Conservation (phyloP, 768 basidiomycete species). For the Harrya chromipes region DNA sequence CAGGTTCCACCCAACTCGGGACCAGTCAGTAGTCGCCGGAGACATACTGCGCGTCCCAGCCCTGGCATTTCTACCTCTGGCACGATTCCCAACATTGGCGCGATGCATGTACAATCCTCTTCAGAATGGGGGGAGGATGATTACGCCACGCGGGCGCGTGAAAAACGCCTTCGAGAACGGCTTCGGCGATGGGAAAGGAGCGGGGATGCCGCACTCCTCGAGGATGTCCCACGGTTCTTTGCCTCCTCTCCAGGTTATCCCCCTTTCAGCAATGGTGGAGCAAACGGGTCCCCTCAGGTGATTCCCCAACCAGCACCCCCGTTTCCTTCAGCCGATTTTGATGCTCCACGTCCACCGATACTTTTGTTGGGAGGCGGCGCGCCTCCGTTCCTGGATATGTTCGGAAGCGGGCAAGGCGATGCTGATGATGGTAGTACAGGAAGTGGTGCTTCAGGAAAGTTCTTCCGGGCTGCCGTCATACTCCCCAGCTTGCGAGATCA, state of each 20-base stretch:
- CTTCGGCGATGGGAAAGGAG: constrained; percentile 73
- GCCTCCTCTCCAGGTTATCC: constrained; percentile 21
- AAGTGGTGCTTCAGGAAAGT: constrained; percentile 28
- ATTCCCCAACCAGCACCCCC: constrained; percentile 27
- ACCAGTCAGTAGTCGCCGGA: constrained; percentile 1
- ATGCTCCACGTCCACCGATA: constrained; percentile 23
- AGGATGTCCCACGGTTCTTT: constrained; percentile 60
- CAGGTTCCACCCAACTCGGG: constrained; percentile 9
- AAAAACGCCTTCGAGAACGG: constrained; percentile 67
- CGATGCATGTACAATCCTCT: constrained; percentile 10
- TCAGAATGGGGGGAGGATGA: constrained; percentile 67
- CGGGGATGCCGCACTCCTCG: constrained; percentile 49
- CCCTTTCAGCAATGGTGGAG: neutral
- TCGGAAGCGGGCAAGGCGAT: constrained; percentile 15
- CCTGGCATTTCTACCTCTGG: constrained; percentile 33
- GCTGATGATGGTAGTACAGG: constrained; percentile 16
- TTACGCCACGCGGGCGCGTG: constrained; percentile 60
- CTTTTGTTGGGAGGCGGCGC: constrained; percentile 22
- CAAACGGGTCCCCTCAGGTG: constrained; percentile 12
- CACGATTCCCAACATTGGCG: constrained; percentile 26
- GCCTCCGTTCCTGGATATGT: constrained; percentile 26
- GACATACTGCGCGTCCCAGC: constrained; percentile 17
- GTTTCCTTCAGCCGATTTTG: constrained; percentile 29
- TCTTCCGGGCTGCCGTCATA: constrained; percentile 69
- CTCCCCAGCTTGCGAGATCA: constrained; percentile 61